Base-by-base conservation (phyloP, 257 asterid species). In the Nicotiana obtusifolia region DNA sequence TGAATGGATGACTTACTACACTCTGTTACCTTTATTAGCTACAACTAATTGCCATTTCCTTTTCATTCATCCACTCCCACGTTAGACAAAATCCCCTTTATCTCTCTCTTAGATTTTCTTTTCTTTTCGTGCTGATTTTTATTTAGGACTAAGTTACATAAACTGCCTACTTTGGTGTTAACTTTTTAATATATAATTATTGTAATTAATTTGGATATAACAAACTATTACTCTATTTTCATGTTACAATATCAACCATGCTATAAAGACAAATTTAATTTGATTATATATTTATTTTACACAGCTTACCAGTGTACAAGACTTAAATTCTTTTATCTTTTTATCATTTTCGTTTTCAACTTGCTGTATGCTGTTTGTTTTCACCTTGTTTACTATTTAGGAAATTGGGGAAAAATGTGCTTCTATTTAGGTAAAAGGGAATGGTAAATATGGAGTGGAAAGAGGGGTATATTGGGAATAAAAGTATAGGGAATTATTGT, bases 11-110 rank as follows among this genome's bases (percentile, higher is more conserved):
- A 78, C 81, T 83, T 59, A 69, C 61, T 53, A 86, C 84, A 86
- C 84, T 68, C 82, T 76, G 69, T 67, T 61, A 44, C 86, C 85
- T 57, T 77, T 68, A 83, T 78, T 81, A 83, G 82, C 61, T 57
- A 75, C 71, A 69, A 52, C 80, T 81, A 77, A 86, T 83, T 83
- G 54, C 77, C 59, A 28, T 77, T 59, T 49, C 86, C 17, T 75
- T 76, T 61, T 77, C 78, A 30, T 82, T 86, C 86, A 67, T 83
- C 82, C 84, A 83, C 41, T 78, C 85, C 84, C 52, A 79, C 83
- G 80, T 80, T 80, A 79, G 77, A 69, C 86, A 17, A 64, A 41
- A 37, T 78, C 61, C 61, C 69, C 47, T 26, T 64, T 41, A 16
- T 61, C 67, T 15, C 22, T 22, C 33, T 20, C 64, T 0, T 22